Evolutionary conservation across 441 rosid genomes (phyloP).

Genomic region (Eugenia klotzschiana): DNA sequence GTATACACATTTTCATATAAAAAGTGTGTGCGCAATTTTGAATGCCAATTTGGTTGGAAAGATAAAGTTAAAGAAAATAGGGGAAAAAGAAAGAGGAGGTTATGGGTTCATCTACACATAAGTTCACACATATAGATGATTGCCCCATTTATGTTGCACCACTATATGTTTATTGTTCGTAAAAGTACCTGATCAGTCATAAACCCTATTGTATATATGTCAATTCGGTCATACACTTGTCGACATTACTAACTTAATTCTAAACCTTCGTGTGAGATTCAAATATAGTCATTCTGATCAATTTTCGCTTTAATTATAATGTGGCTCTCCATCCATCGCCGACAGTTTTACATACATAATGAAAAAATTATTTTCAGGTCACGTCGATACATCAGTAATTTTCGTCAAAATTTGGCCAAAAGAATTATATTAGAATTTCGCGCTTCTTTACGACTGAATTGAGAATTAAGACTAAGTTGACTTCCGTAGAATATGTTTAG

Average conservation of each 20-base stretch:
- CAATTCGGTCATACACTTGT: too few species aligned
- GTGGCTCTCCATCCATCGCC: not conserved
- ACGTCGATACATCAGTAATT: not conserved
- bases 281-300: not conserved
- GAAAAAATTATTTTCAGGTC: not conserved
- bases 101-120: not conserved
- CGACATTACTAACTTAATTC: too few species aligned
- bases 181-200: not conserved
- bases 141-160: not conserved
- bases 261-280: not conserved
- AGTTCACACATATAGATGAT: not conserved
- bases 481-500: not conserved
- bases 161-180: not conserved
- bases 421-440: not conserved
- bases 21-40: not conserved
- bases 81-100: not conserved
- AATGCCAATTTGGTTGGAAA: not conserved
- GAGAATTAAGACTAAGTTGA: too few species aligned
- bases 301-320: not conserved
- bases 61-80: not conserved
- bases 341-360: not conserved
- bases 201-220: not conserved
- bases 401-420: rapidly evolving
- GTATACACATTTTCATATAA: not conserved
- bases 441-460: not conserved